Base-by-base conservation (phyloP, 148 eudicot genomes). In the Chenopodium album region DNA sequence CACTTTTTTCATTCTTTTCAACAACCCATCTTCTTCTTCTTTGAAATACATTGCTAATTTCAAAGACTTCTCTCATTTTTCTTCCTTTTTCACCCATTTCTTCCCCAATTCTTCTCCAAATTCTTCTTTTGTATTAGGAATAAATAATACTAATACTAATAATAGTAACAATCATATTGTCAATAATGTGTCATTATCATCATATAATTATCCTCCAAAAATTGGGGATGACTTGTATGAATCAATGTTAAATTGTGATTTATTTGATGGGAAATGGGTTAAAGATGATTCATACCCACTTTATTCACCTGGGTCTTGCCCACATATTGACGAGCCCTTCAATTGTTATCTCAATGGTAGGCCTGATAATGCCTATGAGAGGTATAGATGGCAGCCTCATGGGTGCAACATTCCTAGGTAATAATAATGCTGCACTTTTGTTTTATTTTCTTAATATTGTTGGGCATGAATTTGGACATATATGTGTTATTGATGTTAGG, bases 241-340 rank as follows among this genome's bases (percentile, higher is more conserved):
- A 26, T 79, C 71, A 81, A 60, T 89, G 89, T 20, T 73, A 5
- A 28, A 82, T n/a, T 93, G 97, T 75, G 83, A 94, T 86, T 52
- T 94, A 9, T 94, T 84, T 80, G 91, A 93, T 77, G 97, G 97
- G 68, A 66, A 76, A 78, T 93, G 95, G 97, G 97, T 93, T 75
- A 88, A 56, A 79, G 95, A 93, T 85, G 89, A 87, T 79, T 81
- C 89, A 1, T 85, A 87, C 77, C 97, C 97, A 3, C 76, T 89
- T 46, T 93, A 92, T 82, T 73, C 59, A 75, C 87, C 86, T 37
- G 95, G 97, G 46, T 92, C 94, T 7, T 93, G 97, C 78, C 92
- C 95, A 59, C 85, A 77, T 47, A 89, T 93, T 28, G 95, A 90
- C 64, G 92, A 90, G 65, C 87, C 89, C 4, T 93, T 93, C 62